Evolutionary conservation across 2,329 filamentous ascomycete genomes (phyloP), one percentile per base, ranked within the genome.

Genomic region (Thermomyces lanuginosus): DNA sequence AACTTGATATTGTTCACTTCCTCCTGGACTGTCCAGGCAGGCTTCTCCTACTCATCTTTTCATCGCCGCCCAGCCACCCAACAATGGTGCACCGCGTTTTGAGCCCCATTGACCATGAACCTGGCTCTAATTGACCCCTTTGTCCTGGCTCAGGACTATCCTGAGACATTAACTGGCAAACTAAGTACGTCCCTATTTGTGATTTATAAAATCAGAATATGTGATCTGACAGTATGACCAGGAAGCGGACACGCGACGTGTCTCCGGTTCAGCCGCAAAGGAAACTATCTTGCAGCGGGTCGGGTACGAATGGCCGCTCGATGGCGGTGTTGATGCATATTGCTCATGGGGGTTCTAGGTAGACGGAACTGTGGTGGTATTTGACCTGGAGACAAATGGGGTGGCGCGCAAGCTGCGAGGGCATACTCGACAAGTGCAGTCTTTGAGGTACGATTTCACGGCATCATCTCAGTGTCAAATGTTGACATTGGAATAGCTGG

Each of bases 311-410:
- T 22, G 12, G 13, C 8, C 24, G 3, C 6, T 18, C 20, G 19
- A n/a, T n/a, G 15, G 10, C 8, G 12, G 12, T 20, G 12, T 16
- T 33, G 19, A 33, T 24, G 17, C 13, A 11, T n/a, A n/a, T n/a
- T 26, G 29, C 35, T 40, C 32, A 42, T 35, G 33, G 23, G 8
- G 16, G 5, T n/a, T 30, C 22, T 36, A 69, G 64, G 62, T 70
- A 35, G 89, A 98, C 57, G 89, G 89, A 39, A 89, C 82, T 4
- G 78, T 98, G 21, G 81, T 92, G 29, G 78, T 98, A 24, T 98
- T 92, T 66, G 89, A 98, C 48, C 72, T 95, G 26, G 91, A 98
- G 56, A 98, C 91, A 6, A 92, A 91, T 65, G 86, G 89, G 19
- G 81, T 95, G 4, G 89, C 89, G 32, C 76, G 83, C 46, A 98